A percentile compares a stretch with the other conserved stretches of the same genome.
These are phyloP conservation scores for Dryas alaskensis DNA, from an alignment of 306 rosid species.

Conservation along the genomic window DNA sequence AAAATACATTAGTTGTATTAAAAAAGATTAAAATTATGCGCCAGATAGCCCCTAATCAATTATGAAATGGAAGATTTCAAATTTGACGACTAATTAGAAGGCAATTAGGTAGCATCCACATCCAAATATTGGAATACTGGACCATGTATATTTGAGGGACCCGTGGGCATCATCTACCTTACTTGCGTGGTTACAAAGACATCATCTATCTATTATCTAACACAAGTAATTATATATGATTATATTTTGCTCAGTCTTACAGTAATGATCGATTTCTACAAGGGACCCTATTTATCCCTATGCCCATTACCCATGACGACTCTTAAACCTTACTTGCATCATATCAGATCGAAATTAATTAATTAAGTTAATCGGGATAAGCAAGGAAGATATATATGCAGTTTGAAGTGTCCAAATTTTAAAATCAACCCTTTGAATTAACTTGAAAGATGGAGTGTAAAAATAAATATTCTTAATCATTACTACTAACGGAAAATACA, in stretches of 20 bases:
- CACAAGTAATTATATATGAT: neutral
- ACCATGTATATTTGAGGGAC: conserved; percentile 24
- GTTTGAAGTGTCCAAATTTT: too few species aligned
- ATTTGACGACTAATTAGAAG: conserved; percentile 26
- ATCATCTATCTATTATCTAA: conserved; percentile 12
- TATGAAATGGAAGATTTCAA: conserved; percentile 34
- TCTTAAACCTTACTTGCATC: neutral
- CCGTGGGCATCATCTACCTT: conserved; percentile 40
- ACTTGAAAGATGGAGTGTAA: too few species aligned
- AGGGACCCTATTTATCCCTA: neutral
- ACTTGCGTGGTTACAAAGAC: conserved; percentile 52
- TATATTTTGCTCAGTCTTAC: conserved; percentile 39
- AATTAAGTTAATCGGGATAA: too few species aligned
- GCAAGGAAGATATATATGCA: too few species aligned
- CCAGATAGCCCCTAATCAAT: neutral
- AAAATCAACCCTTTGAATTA: too few species aligned
- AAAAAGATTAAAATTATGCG: conserved; percentile 25
- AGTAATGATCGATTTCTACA: too few species aligned
- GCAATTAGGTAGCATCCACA: conserved; percentile 24
- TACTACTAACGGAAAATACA: too few species aligned
- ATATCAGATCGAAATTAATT: too few species aligned
- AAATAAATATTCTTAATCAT: too few species aligned
- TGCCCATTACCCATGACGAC: neutral
- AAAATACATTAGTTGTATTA: neutral
- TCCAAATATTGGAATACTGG: neutral